Conservation (phyloP, 495 filamentous ascomycete genomes). For the Aspergillus asperescens region DNA sequence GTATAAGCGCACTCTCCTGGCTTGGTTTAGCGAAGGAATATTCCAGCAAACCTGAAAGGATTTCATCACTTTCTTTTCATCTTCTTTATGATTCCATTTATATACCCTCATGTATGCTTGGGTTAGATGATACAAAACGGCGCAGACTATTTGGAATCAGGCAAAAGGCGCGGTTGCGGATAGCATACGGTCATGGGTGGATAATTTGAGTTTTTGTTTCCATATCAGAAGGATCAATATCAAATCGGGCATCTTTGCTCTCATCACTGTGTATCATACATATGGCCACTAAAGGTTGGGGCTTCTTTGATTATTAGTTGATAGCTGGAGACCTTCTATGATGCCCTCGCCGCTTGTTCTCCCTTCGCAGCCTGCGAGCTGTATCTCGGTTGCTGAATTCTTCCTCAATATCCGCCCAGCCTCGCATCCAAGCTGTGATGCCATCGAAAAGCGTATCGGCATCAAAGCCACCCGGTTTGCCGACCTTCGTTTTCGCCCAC, state of each 20-base stretch:
- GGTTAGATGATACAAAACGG: conserved; percentile 37
- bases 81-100: conserved; percentile 9
- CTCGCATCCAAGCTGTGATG: conserved; percentile 38
- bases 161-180: conserved; percentile 26
- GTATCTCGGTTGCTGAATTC: conserved; percentile 27
- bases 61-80: background rate
- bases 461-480: conserved; percentile 13
- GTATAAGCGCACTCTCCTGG: background rate
- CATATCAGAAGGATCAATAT: background rate
- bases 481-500: conserved; percentile 18
- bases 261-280: background rate
- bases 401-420: conserved; percentile 39
- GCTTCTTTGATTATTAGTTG: background rate
- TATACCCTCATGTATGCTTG: conserved; percentile 30
- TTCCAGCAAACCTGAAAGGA: background rate
- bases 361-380: conserved; percentile 21
- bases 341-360: conserved; percentile 1
- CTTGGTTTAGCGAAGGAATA: background rate
- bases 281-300: background rate
- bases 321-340: background rate
- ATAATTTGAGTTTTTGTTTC: conserved; percentile 12
- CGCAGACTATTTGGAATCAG: conserved; percentile 27
- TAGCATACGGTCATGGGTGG: conserved; percentile 25
- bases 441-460: conserved; percentile 32
- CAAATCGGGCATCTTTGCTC: background rate